phyloP scores from a whole-genome alignment of 805 yeast species.

The Yamadazyma paraphyllophila region DNA sequence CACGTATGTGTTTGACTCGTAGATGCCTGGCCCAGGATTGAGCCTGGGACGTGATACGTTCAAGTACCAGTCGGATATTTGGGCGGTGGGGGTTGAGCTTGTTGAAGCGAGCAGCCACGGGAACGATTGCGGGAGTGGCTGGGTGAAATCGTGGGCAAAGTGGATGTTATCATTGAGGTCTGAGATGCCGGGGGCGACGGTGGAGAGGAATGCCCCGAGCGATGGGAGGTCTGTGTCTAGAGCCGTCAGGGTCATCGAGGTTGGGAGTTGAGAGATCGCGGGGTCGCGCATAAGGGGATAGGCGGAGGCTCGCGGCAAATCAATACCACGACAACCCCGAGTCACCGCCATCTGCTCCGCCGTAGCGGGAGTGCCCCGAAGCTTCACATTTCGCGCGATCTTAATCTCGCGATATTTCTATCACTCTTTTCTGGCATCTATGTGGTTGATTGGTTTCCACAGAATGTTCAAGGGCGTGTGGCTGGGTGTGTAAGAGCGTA shows the following conservation, averaged over 20 bases:
- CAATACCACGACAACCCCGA: no score
- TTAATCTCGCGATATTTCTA: no score
- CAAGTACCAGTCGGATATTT: conserved; percentile 26
- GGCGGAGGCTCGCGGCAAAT: neutral
- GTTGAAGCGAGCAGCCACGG: conserved; percentile 27
- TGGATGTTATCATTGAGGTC: conserved; percentile 34
- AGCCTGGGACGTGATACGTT: conserved; percentile 40
- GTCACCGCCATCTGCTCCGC: no score
- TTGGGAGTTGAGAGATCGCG: neutral
- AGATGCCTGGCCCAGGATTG: conserved; percentile 20
- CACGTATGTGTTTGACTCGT: conserved; percentile 52
- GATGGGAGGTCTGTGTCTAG: conserved; percentile 24
- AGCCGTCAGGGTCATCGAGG: conserved; percentile 24
- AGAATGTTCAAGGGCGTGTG: no score
- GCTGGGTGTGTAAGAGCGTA: no score
- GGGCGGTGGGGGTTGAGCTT: conserved; percentile 14
- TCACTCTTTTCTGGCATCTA: no score
- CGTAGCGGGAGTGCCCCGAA: no score
- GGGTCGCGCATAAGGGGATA: neutral
- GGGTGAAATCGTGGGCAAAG: conserved; percentile 20
- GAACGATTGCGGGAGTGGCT: conserved; percentile 2
- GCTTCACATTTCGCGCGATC: no score
- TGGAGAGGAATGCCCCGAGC: conserved; percentile 27
- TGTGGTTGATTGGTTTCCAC: no score
- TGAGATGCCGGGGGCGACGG: conserved; percentile 37